Percentiles rank a stretch among this genome's conserved stretches.
Evolutionary conservation across 192 early-diverging fungal genomes (phyloP).

Genomic region (Backusella liffmaniae): DNA sequence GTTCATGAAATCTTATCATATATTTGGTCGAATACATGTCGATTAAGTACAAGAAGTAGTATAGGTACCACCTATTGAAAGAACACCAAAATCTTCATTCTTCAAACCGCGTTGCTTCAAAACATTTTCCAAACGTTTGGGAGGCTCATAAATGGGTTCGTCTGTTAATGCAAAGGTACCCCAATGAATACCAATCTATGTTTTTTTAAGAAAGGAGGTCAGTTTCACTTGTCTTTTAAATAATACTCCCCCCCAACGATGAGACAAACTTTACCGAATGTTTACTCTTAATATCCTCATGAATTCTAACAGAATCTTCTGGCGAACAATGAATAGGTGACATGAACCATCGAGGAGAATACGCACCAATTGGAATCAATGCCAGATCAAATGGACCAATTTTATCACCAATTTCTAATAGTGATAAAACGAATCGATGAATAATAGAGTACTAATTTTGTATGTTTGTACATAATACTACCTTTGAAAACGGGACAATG

Average conservation of each 20-base stretch:
- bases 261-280: slow-evolving; percentile 33
- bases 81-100: slow-evolving; percentile 39
- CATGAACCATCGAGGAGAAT: slow-evolving; percentile 73
- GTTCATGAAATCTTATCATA: too few relatives aligned
- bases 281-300: slow-evolving; percentile 67
- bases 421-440: not conserved
- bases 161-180: slow-evolving; percentile 78
- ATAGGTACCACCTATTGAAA: slow-evolving; percentile 52
- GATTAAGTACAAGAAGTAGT: not conserved
- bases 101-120: slow-evolving; percentile 55
- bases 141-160: slow-evolving; percentile 71
- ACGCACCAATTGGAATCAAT: slow-evolving; percentile 86
- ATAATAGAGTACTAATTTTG: not conserved
- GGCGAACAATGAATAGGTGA: slow-evolving; percentile 75
- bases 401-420: slow-evolving; percentile 63
- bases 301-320: slow-evolving; percentile 78
- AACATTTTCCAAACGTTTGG: slow-evolving; percentile 51
- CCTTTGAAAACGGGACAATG: slow-evolving; percentile 80
- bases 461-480: not conserved
- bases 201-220: not conserved
- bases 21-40: not conserved
- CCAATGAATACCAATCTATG: slow-evolving; percentile 79
- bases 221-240: not conserved
- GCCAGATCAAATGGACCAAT: slow-evolving; percentile 73
- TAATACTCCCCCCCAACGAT: not conserved